Evolutionary conservation across 2,329 filamentous ascomycete genomes (phyloP).

Genomic region (Bipolaris sorokiniana): DNA sequence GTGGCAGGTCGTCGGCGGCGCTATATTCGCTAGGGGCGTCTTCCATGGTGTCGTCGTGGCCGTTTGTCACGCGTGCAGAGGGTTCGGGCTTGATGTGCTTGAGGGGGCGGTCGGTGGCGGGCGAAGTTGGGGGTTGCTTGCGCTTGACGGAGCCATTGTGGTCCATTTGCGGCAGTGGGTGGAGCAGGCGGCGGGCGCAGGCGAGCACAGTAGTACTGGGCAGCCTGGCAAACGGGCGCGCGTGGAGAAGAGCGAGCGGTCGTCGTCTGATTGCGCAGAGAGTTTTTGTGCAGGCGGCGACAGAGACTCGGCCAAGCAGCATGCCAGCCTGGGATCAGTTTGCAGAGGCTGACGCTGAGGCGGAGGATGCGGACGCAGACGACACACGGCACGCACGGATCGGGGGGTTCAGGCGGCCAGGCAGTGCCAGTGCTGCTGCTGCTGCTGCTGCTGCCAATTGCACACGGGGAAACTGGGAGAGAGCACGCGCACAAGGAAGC

Average conservation of each 20-base stretch:
- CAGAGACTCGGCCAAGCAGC: constrained; percentile 38
- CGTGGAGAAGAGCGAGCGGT: constrained; percentile 7
- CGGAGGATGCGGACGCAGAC: too few species aligned
- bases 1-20: constrained; percentile 49
- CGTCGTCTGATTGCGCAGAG: constrained; percentile 23
- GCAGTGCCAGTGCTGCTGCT: constrained; percentile 10
- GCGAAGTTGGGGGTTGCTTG: constrained; percentile 59
- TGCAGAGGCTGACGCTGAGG: too few species aligned
- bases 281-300: constrained; percentile 40
- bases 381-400: too few species aligned
- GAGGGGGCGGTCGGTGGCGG: constrained; percentile 57
- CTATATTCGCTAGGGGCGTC: constrained; percentile 44
- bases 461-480: neutral
- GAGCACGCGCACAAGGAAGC: constrained; percentile 9
- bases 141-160: constrained; percentile 61
- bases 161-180: constrained; percentile 51
- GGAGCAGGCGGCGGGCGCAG: constrained; percentile 13
- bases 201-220: constrained; percentile 10
- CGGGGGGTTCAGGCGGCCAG: neutral
- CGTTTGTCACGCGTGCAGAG: constrained; percentile 46
- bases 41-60: constrained; percentile 44
- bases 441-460: constrained; percentile 10
- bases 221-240: constrained; percentile 4
- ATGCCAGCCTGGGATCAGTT: constrained; percentile 24
- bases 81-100: constrained; percentile 62